These are phyloP conservation scores for Favolaschia claudopus DNA, from an alignment of 768 basidiomycete genomes.

Conservation along the genomic window DNA sequence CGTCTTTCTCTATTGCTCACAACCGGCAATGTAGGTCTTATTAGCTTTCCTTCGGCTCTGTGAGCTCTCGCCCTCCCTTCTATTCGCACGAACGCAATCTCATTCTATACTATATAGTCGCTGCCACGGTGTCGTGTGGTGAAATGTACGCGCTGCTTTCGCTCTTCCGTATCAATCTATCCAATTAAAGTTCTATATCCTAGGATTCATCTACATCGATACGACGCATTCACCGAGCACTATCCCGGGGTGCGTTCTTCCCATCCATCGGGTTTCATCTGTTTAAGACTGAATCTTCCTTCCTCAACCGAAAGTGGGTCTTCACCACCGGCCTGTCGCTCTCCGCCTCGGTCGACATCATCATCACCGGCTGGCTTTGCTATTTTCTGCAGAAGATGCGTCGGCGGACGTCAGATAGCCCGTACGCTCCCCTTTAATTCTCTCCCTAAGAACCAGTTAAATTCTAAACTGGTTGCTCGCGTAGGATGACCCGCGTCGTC, in stretches of 20 bases:
- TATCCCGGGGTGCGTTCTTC: conserved; percentile 12
- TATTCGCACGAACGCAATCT: background rate
- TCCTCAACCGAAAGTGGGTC: conserved; percentile 38
- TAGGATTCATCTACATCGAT: conserved; percentile 9
- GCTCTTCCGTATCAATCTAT: no score
- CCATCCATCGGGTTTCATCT: background rate
- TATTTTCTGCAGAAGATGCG: conserved; percentile 37
- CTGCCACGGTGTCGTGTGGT: conserved; percentile 11
- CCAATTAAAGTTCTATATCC: no score
- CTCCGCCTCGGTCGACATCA: conserved; percentile 44
- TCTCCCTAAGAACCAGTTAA: no score
- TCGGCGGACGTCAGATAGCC: no score
- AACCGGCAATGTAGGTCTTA: background rate
- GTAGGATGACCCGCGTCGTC: conserved; percentile 4
- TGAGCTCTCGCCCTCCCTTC: background rate
- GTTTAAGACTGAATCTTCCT: background rate
- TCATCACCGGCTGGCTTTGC: conserved; percentile 42
- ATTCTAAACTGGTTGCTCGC: no score
- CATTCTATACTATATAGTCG: no score
- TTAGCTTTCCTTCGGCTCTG: conserved; percentile 20
- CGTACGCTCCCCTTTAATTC: no score
- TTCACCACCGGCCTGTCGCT: conserved; percentile 48
- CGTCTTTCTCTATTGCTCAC: background rate
- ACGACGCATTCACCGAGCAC: background rate
- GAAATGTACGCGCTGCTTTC: no score